Percentiles rank a stretch among this genome's conserved stretches.
phyloP scores from a whole-genome alignment of 2,329 filamentous ascomycete genomes.

The Aspergillus hiratsukae region DNA sequence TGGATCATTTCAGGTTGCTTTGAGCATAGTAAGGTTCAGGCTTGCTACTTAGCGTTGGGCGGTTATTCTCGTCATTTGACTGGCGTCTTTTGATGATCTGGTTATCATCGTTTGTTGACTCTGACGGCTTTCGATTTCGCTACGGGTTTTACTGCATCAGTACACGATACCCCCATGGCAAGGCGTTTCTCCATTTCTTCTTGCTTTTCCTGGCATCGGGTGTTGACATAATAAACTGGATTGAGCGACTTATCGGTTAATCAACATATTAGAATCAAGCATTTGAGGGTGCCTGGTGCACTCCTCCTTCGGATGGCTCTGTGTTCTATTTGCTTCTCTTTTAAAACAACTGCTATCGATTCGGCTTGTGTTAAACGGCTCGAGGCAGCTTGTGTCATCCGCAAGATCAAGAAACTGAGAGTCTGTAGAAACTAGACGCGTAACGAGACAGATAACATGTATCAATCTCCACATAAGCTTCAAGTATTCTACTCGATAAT shows the following conservation, averaged over 20 bases:
- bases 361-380: neutral
- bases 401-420: too few species aligned
- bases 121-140: neutral
- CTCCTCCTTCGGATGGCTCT: neutral
- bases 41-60: neutral
- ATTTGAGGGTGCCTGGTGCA: neutral
- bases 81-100: neutral
- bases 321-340: neutral
- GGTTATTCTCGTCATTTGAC: neutral
- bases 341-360: neutral
- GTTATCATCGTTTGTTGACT: neutral
- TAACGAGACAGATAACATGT: neutral
- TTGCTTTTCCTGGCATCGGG: neutral
- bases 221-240: neutral
- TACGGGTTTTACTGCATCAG: neutral
- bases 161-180: neutral
- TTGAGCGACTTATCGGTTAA: neutral
- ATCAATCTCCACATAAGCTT: neutral
- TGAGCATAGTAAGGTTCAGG: neutral
- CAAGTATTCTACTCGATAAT: neutral
- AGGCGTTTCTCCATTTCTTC: neutral
- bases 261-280: neutral
- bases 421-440: too few species aligned
- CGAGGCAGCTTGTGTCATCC: too few species aligned
- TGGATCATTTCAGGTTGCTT: neutral